phyloP scores from a whole-genome alignment of 2,329 filamentous ascomycete species.

The Fusarium cicatricum region DNA sequence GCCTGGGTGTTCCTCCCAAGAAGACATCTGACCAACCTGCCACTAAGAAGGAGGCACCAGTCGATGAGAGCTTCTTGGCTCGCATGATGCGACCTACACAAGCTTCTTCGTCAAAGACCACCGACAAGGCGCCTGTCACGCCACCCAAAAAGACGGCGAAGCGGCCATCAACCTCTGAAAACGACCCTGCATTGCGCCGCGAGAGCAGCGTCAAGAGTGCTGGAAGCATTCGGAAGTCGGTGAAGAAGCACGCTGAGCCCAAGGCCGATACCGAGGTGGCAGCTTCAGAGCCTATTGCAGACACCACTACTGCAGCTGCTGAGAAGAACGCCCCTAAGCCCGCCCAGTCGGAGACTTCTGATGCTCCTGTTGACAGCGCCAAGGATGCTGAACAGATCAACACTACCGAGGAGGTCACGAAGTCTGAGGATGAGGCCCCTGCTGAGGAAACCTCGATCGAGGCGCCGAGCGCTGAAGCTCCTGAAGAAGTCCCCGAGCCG shows the following conservation, averaged over 20 bases:
- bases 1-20: slow-evolving; percentile 67
- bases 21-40: slow-evolving; percentile 47
- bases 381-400: slow-evolving; percentile 1
- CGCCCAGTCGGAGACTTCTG: slow-evolving; percentile 2
- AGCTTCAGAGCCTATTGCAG: slow-evolving; percentile 1
- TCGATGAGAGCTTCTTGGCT: slow-evolving; percentile 78
- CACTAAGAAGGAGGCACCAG: slow-evolving; percentile 60
- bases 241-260: slow-evolving; percentile 14
- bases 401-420: neutral
- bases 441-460: slow-evolving; percentile 20
- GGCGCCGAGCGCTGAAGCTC: slow-evolving; percentile 17
- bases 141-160: slow-evolving; percentile 55
- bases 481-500: slow-evolving; percentile 26
- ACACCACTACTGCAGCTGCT: slow-evolving; percentile 1
- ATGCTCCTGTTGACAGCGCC: slow-evolving; percentile 5
- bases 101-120: slow-evolving; percentile 71
- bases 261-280: slow-evolving; percentile 5
- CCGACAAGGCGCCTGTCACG: slow-evolving; percentile 65
- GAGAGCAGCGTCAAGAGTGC: slow-evolving; percentile 37
- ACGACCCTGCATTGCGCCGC: slow-evolving; percentile 30
- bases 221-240: slow-evolving; percentile 33
- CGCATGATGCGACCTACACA: slow-evolving; percentile 83
- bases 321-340: slow-evolving; percentile 16
- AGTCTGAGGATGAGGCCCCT: slow-evolving; percentile 7
- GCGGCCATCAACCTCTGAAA: slow-evolving; percentile 34